Percentiles rank a stretch among this genome's conserved stretches.
Conservation (phyloP, 768 basidiomycete genomes). For the Punctularia strigosozonata region DNA sequence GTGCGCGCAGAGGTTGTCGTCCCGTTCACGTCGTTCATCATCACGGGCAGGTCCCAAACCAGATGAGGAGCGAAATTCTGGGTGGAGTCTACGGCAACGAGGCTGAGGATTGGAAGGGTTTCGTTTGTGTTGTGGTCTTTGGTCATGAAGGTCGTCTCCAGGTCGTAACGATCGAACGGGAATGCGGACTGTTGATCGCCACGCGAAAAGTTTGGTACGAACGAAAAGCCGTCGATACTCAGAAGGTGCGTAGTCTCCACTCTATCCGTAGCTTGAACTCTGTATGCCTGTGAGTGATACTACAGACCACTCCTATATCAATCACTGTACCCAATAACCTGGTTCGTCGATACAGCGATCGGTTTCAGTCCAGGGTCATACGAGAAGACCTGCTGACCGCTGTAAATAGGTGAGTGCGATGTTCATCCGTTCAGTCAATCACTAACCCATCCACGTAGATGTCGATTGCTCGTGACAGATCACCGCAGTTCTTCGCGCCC, state of each 20-base stretch:
- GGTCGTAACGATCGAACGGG: slow-evolving; percentile 10
- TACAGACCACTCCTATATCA: too few species aligned
- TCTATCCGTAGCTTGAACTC: slow-evolving; percentile 7
- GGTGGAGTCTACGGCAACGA: slow-evolving; percentile 8
- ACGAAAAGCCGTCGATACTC: slow-evolving; percentile 4
- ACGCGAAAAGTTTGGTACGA: slow-evolving; percentile 4
- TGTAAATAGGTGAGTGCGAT: background rate
- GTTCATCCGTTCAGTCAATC: background rate
- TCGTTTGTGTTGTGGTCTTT: slow-evolving; percentile 4
- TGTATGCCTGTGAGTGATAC: too few species aligned
- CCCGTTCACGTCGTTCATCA: slow-evolving; percentile 3
- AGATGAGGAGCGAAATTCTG: slow-evolving; percentile 6
- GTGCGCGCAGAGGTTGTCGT: background rate
- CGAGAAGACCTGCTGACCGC: slow-evolving; percentile 4
- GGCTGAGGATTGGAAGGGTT: slow-evolving; percentile 6
- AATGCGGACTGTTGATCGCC: slow-evolving; percentile 10
- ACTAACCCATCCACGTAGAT: slow-evolving; percentile 10
- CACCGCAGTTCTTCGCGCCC: slow-evolving; percentile 4
- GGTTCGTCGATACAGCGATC: background rate
- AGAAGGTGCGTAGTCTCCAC: slow-evolving; percentile 9
- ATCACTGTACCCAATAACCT: background rate
- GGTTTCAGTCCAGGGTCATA: slow-evolving; percentile 8
- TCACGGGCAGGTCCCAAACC: background rate
- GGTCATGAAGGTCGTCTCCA: slow-evolving; percentile 8
- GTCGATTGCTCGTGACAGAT: slow-evolving; percentile 5